Percentiles rank a stretch among this genome's conserved stretches.
phyloP scores from a whole-genome alignment of 1,139 yeast species.

The Yamadazyma siamensis region DNA sequence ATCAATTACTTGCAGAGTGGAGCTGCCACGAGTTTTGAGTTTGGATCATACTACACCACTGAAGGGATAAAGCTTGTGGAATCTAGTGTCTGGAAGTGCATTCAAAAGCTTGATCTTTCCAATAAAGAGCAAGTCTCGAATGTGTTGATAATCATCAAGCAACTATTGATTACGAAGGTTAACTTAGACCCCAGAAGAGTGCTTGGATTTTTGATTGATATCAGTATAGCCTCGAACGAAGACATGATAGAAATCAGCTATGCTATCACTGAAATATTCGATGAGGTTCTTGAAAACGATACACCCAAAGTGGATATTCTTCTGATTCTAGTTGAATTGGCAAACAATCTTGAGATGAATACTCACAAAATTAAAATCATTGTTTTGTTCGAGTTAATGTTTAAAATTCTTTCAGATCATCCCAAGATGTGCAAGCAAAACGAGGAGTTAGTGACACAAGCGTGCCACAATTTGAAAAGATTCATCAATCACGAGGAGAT shows the following conservation, averaged over 20 bases:
- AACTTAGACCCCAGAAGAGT: constrained; percentile 16
- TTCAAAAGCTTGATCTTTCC: constrained; percentile 10
- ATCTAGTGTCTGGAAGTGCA: constrained; percentile 26
- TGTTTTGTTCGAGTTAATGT: constrained; percentile 3
- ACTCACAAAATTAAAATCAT: constrained; percentile 2
- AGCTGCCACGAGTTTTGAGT: constrained; percentile 19
- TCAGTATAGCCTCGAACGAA: constrained; percentile 14
- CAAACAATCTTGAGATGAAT: constrained; percentile 1
- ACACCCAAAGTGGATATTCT: constrained; percentile 4
- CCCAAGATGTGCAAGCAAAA: not conserved
- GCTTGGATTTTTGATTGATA: constrained; percentile 25
- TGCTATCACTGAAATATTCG: constrained; percentile 28
- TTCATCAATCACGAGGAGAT: constrained; percentile 31
- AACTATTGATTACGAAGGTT: constrained; percentile 26
- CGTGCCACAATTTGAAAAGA: constrained; percentile 5
- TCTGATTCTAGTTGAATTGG: constrained; percentile 1
- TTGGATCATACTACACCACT: constrained; percentile 20
- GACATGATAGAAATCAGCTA: constrained; percentile 19
- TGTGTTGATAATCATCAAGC: constrained; percentile 35
- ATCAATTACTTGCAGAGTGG: constrained; percentile 22
- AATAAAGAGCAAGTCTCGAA: constrained; percentile 16
- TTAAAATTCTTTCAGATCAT: constrained; percentile 1
- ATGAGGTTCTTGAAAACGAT: constrained; percentile 26
- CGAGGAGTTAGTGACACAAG: not conserved
- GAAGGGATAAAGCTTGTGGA: constrained; percentile 26